Percentiles rank a stretch among this genome's conserved stretches.
Conservation (phyloP, 2,329 filamentous ascomycete genomes). For the Zasmidium angulare region DNA sequence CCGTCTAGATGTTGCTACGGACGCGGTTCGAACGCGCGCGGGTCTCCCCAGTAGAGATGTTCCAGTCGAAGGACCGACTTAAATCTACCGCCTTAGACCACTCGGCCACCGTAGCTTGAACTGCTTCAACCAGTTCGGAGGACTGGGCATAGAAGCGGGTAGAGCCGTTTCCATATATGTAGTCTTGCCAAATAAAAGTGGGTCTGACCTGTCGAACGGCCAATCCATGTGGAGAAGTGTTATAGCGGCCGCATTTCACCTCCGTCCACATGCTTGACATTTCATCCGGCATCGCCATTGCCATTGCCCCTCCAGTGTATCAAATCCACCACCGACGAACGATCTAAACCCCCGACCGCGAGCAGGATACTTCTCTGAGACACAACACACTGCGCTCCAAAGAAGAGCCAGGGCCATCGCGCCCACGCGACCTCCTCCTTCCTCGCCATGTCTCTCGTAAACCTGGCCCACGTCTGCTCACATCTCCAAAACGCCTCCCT, state of each 20-base stretch:
- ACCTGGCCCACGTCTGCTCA: conserved; percentile 78
- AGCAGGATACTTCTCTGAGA: not conserved
- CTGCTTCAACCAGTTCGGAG: not conserved
- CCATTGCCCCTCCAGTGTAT: not conserved
- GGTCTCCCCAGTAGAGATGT: conserved; percentile 30
- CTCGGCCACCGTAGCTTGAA: conserved; percentile 28
- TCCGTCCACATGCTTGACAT: not conserved
- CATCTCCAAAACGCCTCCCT: conserved; percentile 87
- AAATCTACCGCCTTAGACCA: conserved; percentile 36
- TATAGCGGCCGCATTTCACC: not conserved
- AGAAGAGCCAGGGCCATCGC: conserved; percentile 2
- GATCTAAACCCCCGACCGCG: no score
- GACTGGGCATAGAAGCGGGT: conserved; percentile 2
- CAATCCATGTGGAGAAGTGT: no score
- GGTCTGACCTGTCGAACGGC: no score
- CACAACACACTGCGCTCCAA: not conserved
- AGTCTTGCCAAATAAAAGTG: not conserved
- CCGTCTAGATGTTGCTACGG: conserved; percentile 1
- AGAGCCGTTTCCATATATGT: conserved; percentile 11
- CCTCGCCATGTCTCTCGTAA: conserved; percentile 67
- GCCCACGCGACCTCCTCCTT: conserved; percentile 7
- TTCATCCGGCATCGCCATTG: no score
- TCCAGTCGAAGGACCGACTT: conserved; percentile 12
- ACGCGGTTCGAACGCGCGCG: conserved; percentile 31
- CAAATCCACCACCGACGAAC: not conserved